Percentiles rank a stretch among this genome's conserved stretches.
These are phyloP conservation scores for Nakazawaea wyomingensis DNA, from an alignment of 805 yeast genomes.

Conservation along the genomic window DNA sequence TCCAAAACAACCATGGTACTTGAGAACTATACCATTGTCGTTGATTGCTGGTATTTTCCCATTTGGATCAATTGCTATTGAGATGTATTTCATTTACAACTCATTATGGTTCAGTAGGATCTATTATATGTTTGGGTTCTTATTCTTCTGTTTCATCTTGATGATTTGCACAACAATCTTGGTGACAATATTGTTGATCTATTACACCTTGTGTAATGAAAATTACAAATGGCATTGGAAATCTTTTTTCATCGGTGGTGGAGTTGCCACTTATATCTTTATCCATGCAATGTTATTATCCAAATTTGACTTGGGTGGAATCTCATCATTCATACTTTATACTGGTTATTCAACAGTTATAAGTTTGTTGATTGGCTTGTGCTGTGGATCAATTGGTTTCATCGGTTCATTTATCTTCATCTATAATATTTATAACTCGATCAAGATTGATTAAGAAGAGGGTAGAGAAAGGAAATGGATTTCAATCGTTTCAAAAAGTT, in stretches of 20 bases:
- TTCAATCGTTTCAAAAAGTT: no score
- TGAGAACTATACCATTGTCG: conserved; percentile 61
- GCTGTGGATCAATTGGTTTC: conserved; percentile 89
- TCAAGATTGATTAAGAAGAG: conserved; percentile 83
- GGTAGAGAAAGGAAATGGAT: no score
- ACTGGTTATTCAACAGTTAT: conserved; percentile 77
- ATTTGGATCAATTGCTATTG: conserved; percentile 91
- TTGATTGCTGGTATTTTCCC: conserved; percentile 87
- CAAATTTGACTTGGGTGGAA: conserved; percentile 63
- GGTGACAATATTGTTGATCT: conserved; percentile 74
- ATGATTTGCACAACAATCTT: conserved; percentile 78
- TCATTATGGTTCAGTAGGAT: conserved; percentile 92
- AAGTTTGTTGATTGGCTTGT: conserved; percentile 64
- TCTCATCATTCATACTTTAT: conserved; percentile 72
- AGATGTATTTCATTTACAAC: conserved; percentile 85
- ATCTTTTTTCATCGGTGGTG: conserved; percentile 80
- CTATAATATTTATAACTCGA: conserved; percentile 72
- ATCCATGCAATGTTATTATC: conserved; percentile 75
- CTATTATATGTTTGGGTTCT: conserved; percentile 96
- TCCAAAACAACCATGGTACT: conserved; percentile 84
- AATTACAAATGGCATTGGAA: conserved; percentile 99
- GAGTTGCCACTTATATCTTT: conserved; percentile 81
- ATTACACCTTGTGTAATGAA: conserved; percentile 82
- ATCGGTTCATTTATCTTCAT: conserved; percentile 68
- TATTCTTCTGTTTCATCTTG: conserved; percentile 80